Base-by-base conservation (phyloP, 192 early-diverging fungal species). In the Powellomyces hirtus region DNA sequence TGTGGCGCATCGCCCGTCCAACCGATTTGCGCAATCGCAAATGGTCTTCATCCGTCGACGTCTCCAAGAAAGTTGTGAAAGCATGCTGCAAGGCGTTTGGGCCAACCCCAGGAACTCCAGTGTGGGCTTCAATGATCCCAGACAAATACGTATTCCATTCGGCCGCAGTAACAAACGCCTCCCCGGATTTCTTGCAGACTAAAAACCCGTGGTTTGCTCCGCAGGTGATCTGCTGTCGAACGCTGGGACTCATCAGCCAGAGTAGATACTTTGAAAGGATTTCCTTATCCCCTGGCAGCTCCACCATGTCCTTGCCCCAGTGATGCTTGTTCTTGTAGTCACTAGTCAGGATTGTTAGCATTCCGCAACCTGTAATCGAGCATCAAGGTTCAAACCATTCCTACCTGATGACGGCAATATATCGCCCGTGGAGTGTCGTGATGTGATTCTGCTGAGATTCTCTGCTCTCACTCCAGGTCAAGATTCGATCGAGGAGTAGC, bases 341-440 rank as follows among this genome's bases (percentile, higher is more conserved):
- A 45, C 62, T 61, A 40, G 24, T 5, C 6, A 24, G 33, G 34
- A 59, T 10, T 7, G 29, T 5, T 10, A 22, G 34, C 46, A 4
- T 56, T 33, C 6, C 27, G 20, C 2, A 18, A 5, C 33, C 16
- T 16, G 27, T 27, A 27, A 29, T 6, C 29, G 33, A 34, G 1
- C 5, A 56, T 16, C 29, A 33, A 30, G 6, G 26, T 29, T 16
- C 29, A 6, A 14, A 6, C 29, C 4, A 4, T 16, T 33, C 2
- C 26, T 56, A 61, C 59, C 59, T 64, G 27, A 64, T 50, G 2
- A 64, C 62, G 20, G 46, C 40, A 49, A 64, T 35, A 31, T 64
- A 35, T 6, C 59, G 35, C 13, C 62, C 62, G 27, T 64, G 62
- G 33, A 49, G 30, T 16, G 33, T 14, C n/a, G 42, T 31, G 31